These are phyloP conservation scores for Cladosporium sp. DNA, from an alignment of 2,329 filamentous ascomycete species.

Conservation along the genomic window DNA sequence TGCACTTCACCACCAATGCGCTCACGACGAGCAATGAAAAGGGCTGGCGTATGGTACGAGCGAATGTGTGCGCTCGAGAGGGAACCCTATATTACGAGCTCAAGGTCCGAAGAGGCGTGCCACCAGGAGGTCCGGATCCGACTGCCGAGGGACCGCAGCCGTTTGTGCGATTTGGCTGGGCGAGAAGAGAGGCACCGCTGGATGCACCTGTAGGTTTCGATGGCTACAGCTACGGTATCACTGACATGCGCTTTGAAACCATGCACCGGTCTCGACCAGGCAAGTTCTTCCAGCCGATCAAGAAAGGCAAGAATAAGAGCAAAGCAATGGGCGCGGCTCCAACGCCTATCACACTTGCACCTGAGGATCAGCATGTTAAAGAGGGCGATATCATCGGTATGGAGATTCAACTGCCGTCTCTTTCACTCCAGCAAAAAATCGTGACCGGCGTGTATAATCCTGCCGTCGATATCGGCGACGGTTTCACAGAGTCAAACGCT, in stretches of 20 bases:
- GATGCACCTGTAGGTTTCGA: conserved; percentile 84
- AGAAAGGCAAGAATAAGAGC: conserved; percentile 32
- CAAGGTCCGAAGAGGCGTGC: conserved; percentile 75
- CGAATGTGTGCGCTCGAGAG: conserved; percentile 85
- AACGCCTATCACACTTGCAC: conserved; percentile 23
- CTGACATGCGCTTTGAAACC: conserved; percentile 85
- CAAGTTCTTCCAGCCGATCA: conserved; percentile 60
- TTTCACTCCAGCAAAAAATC: conserved; percentile 81
- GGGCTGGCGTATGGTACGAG: conserved; percentile 85
- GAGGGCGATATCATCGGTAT: conserved; percentile 94
- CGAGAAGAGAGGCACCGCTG: conserved; percentile 71
- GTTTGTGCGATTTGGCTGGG: conserved; percentile 78
- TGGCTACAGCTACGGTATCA: conserved; percentile 88
- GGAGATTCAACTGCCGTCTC: conserved; percentile 83
- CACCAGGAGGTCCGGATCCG: conserved; percentile 41
- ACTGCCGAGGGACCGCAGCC: conserved; percentile 46
- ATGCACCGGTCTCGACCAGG: conserved; percentile 92
- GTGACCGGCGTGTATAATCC: conserved; percentile 85
- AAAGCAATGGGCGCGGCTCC: conserved; percentile 51
- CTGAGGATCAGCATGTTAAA: conserved; percentile 64
- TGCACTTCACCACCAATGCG: conserved; percentile 69
- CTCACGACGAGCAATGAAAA: conserved; percentile 82
- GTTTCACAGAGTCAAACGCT: conserved; percentile 38
- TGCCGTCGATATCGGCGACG: conserved; percentile 64
- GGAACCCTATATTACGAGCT: conserved; percentile 94